These are phyloP conservation scores for Cucumis sativus DNA, from an alignment of 306 rosid species.

Conservation along the genomic window Cucumber_9930_V3 NC_026660.2:27305501-27306000, in stretches of 20 bases:
- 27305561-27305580: conserved; percentile 80
- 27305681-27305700: conserved; percentile 97
- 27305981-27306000: conserved; percentile 98
- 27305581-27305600: conserved; percentile 79
- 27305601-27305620: conserved; percentile 92
- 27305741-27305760: conserved; percentile 73
- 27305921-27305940: conserved; percentile 88
- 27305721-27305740: conserved; percentile 82
- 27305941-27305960: conserved; percentile 94
- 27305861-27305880: conserved; percentile 98
- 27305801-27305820: conserved; percentile 50
- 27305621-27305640: conserved; percentile 87
- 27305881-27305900: conserved; percentile 77
- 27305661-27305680: conserved; percentile 17
- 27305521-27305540: conserved; percentile 70
- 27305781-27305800: conserved; percentile 88
- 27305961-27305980: conserved; percentile 89
- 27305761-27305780: conserved; percentile 83
- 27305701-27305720: conserved; percentile 85
- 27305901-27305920: conserved; percentile 69
- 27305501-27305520: conserved; percentile 67
- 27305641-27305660: conserved; percentile 25
- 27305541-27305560: conserved; percentile 78
- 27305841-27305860: conserved; percentile 71
- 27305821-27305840: conserved; percentile 32